A percentile compares a stretch with the other conserved stretches of the same genome.
phyloP scores from a whole-genome alignment of 257 asterid species.

The Fraxinus excelsior region DNA sequence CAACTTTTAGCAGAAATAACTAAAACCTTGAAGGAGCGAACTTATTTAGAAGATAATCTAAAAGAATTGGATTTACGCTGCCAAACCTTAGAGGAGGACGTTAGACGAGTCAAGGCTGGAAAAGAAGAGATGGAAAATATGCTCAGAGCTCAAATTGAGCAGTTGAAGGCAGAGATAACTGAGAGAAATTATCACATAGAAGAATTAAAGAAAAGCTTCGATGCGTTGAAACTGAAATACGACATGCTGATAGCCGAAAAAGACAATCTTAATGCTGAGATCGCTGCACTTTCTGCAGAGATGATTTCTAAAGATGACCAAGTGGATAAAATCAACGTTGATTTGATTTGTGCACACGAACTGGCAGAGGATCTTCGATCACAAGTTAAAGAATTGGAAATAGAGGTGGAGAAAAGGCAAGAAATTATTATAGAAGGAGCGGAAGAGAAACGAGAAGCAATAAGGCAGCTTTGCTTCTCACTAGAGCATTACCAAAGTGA shows the following conservation, averaged over 20 bases:
- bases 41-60: conserved; percentile 63
- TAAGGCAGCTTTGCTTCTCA: conserved; percentile 83
- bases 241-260: conserved; percentile 33
- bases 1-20: conserved; percentile 61
- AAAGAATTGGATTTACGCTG: conserved; percentile 72
- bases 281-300: conserved; percentile 36
- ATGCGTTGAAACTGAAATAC: conserved; percentile 31
- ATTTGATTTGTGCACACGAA: conserved; percentile 40
- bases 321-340: conserved; percentile 57
- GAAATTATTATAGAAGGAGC: conserved; percentile 65
- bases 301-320: conserved; percentile 51
- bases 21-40: conserved; percentile 49
- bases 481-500: conserved; percentile 74
- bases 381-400: conserved; percentile 58
- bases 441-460: conserved; percentile 86
- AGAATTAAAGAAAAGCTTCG: conserved; percentile 44
- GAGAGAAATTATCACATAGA: conserved; percentile 49
- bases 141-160: conserved; percentile 48
- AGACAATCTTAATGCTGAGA: conserved; percentile 37
- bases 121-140: conserved; percentile 52
- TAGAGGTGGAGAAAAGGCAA: conserved; percentile 48
- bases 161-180: conserved; percentile 39
- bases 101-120: conserved; percentile 54
- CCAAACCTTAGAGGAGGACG: conserved; percentile 74
- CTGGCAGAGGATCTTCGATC: conserved; percentile 38